Conservation (phyloP, 2,329 filamentous ascomycete species). For the Ophiostoma himal-ulmi region DNA sequence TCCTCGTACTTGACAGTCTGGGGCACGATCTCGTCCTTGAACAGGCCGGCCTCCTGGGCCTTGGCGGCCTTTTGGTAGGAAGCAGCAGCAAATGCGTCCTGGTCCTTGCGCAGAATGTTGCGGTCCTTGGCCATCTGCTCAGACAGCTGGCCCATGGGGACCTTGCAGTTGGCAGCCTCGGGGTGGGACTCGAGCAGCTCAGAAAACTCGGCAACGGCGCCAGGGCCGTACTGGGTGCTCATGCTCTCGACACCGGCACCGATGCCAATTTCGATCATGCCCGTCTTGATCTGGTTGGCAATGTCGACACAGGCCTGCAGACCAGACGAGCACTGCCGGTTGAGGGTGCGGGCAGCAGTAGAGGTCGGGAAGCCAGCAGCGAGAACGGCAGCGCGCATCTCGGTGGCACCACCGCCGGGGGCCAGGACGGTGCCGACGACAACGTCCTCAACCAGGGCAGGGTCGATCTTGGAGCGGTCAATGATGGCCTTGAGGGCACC, state of each 20-base stretch:
- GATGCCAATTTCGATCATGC: slow-evolving; percentile 93
- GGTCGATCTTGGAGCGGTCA: slow-evolving; percentile 82
- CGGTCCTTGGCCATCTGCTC: slow-evolving; percentile 92
- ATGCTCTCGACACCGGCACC: slow-evolving; percentile 97
- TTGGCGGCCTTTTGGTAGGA: slow-evolving; percentile 86
- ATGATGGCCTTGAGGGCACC: slow-evolving; percentile 78
- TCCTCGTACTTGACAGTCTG: slow-evolving; percentile 83
- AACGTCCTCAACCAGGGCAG: slow-evolving; percentile 82
- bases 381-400: slow-evolving; percentile 88
- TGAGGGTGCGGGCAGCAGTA: slow-evolving; percentile 79
- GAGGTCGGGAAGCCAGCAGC: slow-evolving; percentile 85
- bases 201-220: slow-evolving; percentile 86
- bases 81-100: slow-evolving; percentile 89
- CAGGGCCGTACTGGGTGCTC: slow-evolving; percentile 83
- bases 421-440: slow-evolving; percentile 86
- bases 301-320: slow-evolving; percentile 91
- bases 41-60: slow-evolving; percentile 84
- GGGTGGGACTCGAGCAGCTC: slow-evolving; percentile 75
- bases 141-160: slow-evolving; percentile 89
- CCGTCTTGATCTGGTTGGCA: slow-evolving; percentile 81
- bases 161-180: slow-evolving; percentile 91
- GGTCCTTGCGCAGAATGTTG: slow-evolving; percentile 61
- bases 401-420: slow-evolving; percentile 89
- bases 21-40: slow-evolving; percentile 85
- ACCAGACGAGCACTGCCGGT: slow-evolving; percentile 90